A percentile compares a stretch with the other conserved stretches of the same genome.
These are phyloP conservation scores for Mercurialis annua DNA, from an alignment of 345 rosid genomes.

Conservation along the genomic window DNA sequence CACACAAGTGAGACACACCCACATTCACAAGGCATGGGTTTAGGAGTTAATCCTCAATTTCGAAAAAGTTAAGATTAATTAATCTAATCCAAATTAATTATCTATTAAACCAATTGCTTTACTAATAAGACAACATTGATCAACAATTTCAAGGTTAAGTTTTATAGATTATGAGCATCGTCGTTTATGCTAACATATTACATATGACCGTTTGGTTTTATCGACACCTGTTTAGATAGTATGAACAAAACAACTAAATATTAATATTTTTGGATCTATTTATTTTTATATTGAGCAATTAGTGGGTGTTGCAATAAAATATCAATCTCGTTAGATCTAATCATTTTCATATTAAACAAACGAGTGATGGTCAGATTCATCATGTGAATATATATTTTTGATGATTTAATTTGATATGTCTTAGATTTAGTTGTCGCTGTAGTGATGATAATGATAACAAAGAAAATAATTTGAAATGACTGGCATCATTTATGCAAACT, in stretches of 20 bases:
- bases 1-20: slow-evolving; percentile 19
- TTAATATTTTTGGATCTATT: neutral
- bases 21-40: slow-evolving; percentile 11
- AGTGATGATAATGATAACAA: no score
- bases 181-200: neutral
- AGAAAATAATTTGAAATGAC: no score
- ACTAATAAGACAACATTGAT: no score
- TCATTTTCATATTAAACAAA: neutral
- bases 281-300: neutral
- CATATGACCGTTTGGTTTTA: neutral
- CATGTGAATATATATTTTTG: neutral
- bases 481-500: no score
- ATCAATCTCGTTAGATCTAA: neutral
- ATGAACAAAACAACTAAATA: neutral
- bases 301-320: neutral
- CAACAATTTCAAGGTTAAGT: neutral
- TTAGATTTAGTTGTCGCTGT: neutral
- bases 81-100: neutral
- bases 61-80: slow-evolving; percentile 9
- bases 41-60: neutral
- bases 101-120: no score
- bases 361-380: neutral
- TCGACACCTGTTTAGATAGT: neutral
- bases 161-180: neutral
- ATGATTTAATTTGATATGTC: slow-evolving; percentile 9